These are phyloP conservation scores for Golubevia pallescens DNA, from an alignment of 1,284 basidiomycete species.

Conservation along the genomic window DNA sequence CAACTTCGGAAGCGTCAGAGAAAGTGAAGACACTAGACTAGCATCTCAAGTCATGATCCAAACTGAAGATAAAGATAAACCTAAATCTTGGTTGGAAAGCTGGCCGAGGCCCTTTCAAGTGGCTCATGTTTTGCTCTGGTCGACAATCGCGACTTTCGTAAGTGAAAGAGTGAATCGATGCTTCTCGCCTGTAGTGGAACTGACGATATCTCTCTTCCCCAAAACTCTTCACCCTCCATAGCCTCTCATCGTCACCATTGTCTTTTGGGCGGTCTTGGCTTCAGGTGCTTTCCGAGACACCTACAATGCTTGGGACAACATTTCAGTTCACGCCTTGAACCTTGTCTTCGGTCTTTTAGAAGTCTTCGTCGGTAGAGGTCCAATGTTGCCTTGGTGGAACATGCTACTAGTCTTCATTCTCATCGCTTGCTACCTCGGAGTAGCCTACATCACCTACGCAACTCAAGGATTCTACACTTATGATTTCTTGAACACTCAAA, in stretches of 20 bases:
- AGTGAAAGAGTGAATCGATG: constrained; percentile 69
- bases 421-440: constrained; percentile 71
- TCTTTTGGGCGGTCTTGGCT: constrained; percentile 73
- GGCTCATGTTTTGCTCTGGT: constrained; percentile 70
- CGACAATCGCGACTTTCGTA: constrained; percentile 69
- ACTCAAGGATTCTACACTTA: constrained; percentile 19
- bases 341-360: constrained; percentile 71
- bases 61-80: constrained; percentile 60
- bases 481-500: constrained; percentile 31
- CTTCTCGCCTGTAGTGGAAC: not conserved
- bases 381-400: constrained; percentile 70
- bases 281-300: constrained; percentile 66
- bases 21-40: constrained; percentile 70
- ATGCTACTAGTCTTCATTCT: constrained; percentile 68
- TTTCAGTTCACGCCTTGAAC: constrained; percentile 74
- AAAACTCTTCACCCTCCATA: constrained; percentile 20
- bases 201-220: constrained; percentile 13
- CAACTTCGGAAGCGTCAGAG: constrained; percentile 66
- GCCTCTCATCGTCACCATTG: constrained; percentile 74
- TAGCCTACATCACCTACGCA: constrained; percentile 71
- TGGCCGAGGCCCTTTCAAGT: constrained; percentile 72
- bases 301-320: constrained; percentile 69
- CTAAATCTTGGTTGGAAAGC: constrained; percentile 66
- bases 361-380: constrained; percentile 69
- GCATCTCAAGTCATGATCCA: constrained; percentile 61